Evolutionary conservation across 768 basidiomycete species (phyloP), one percentile per base, ranked within the genome.

Genomic region (Auriscalpium vulgare): DNA sequence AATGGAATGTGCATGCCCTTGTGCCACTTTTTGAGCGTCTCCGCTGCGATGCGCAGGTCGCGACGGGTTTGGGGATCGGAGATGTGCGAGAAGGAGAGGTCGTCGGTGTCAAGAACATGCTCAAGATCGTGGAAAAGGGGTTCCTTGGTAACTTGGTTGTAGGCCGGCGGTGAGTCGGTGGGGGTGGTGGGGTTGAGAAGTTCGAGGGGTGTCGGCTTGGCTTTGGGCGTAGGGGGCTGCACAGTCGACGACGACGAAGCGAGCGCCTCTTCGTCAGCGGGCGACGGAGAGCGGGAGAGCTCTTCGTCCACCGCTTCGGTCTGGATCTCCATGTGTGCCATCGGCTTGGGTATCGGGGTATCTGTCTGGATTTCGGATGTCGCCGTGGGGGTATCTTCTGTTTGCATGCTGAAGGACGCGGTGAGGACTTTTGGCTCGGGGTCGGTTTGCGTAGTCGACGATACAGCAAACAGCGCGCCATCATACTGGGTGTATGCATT

Each of bases 401-500:
- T 87, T 68, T 91, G 87, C 0, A 73, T 71, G 60, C 77, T 75
- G 65, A 78, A 73, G 3, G 81, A 76, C 0, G 74, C 66, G 13
- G 71, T 75, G 55, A 73, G 51, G 50, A 78, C 68, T 50, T 74
- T 78, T 37, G 75, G 79, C 56, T 78, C 78, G 2, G 82, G 76
- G 34, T 85, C 81, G 11, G 89, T 90, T 68, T 91, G 87, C 29
- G 75, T 74, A 13, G 71, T 71, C 43, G 71, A 72, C 10, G 74
- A 70, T 54, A 74, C 59, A 51, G 73, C 74, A 64, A 84, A 80
- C 46, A 78, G 75, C 1, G 74, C 71, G 2, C 78, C 71, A 44
- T 91, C 83, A 60, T 89, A 84, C 68, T 91, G 88, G 1, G 81
- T 84, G 45, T 75, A 78, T 29, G 77, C 83, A 63, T 95, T 90